Evolutionary conservation across 2,329 filamentous ascomycete species (phyloP), one percentile per base, ranked within the genome.

Genomic region (Samsoniella hepiali): DNA sequence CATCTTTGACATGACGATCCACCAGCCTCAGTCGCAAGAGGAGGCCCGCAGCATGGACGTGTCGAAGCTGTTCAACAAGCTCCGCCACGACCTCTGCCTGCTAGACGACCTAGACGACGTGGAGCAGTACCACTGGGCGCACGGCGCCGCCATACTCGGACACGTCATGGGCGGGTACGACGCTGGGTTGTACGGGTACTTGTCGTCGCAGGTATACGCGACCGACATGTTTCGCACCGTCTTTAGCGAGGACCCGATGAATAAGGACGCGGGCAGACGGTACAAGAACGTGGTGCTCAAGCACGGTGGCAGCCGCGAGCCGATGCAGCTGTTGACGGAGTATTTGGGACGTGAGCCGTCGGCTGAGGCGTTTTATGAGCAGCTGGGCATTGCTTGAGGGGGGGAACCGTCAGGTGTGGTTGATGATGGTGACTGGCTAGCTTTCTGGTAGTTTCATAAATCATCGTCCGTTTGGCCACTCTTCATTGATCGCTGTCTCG

Each of bases 131-230:
- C 78, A 78, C 45, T 91, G 88, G 88, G 89, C 87, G 38, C 82
- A 91, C 68, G 89, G 89, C 7, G 84, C 91, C 70, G 88, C 88
- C 2, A 90, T 87, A 0, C 91, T 91, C 69, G 88, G 88, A 8
- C 89, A 92, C 74, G 76, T 93, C 63, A 90, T 91, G 66, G 89
- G 88, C 59, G 89, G 89, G 0, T 92, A 92, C 70, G 89, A 91
- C 73, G 89, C 88, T 34, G 88, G 89, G 45, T 91, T 91, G 76
- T 92, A 91, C 73, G 83, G 84, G 65, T 87, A 86, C 69, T 73
- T 86, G 29, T 86, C 82, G 62, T 89, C 86, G 10, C 83, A 90
- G 72, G 89, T 91, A 29, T 91, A 91, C 77, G 88, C 85, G 38
- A 84, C 87, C 32, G 89, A 92, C 74, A 91, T 92, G 88, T 92